Percentiles rank a stretch among this genome's conserved stretches.
phyloP scores from a whole-genome alignment of 2,329 filamentous ascomycete species.

The Stenocarpella maydis region DNA sequence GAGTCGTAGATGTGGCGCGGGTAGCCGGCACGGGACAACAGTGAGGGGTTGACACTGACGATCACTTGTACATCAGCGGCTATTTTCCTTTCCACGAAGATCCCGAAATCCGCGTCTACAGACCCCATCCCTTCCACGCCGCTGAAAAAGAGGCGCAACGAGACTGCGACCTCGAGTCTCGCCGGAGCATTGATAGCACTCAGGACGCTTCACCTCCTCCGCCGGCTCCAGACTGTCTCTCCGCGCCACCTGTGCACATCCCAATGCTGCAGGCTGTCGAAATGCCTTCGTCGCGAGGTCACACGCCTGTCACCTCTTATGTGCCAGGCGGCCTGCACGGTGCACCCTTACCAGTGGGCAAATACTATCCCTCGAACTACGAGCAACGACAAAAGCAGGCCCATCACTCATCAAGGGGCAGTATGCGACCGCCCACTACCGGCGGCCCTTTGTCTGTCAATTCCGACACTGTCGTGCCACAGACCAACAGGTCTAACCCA shows the following conservation, averaged over 20 bases:
- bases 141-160: constrained; percentile 38
- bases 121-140: constrained; percentile 60
- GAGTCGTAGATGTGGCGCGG: constrained; percentile 10
- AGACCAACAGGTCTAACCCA: constrained; percentile 36
- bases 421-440: constrained; percentile 40
- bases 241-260: constrained; percentile 28
- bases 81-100: constrained; percentile 70
- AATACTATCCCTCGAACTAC: constrained; percentile 71
- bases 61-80: constrained; percentile 50
- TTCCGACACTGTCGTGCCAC: constrained; percentile 48
- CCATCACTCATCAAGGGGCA: constrained; percentile 37
- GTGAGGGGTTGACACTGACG: constrained; percentile 34
- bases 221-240: constrained; percentile 28
- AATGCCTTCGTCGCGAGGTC: constrained; percentile 43
- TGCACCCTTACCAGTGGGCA: constrained; percentile 62
- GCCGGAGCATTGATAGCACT: constrained; percentile 2
- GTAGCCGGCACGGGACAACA: constrained; percentile 27
- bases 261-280: constrained; percentile 39
- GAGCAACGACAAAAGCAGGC: constrained; percentile 45
- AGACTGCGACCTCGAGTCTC: constrained; percentile 9
- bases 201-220: neutral
- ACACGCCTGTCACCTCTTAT: constrained; percentile 60
- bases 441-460: constrained; percentile 45
- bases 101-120: constrained; percentile 54
- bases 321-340: constrained; percentile 57